A percentile compares a stretch with the other conserved stretches of the same genome.
Conservation (phyloP, 306 rosid species). For the Fragaria ananassa region DNA sequence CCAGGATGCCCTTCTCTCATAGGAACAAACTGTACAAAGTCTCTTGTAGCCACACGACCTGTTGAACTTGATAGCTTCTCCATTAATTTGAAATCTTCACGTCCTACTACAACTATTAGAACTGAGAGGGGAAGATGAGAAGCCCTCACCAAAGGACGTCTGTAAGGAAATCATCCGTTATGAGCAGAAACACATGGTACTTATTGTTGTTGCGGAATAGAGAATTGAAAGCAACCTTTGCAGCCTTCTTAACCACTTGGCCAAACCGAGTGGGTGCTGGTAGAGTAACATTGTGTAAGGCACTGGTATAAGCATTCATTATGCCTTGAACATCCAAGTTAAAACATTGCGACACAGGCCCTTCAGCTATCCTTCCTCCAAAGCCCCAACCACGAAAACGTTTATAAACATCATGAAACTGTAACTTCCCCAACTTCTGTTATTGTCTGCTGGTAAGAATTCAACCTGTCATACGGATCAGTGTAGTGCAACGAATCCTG, state of each 20-base stretch:
- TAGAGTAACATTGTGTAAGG: slow-evolving; percentile 51
- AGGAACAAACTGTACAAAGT: slow-evolving; percentile 81
- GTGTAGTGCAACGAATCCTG: slow-evolving; percentile 65
- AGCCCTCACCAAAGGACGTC: slow-evolving; percentile 77
- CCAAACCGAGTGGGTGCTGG: slow-evolving; percentile 87
- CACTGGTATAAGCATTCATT: slow-evolving; percentile 63
- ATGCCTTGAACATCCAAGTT: slow-evolving; percentile 80
- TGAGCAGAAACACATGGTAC: slow-evolving; percentile 65
- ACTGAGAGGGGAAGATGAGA: slow-evolving; percentile 83
- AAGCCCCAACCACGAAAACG: slow-evolving; percentile 92
- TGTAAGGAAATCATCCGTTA: slow-evolving; percentile 82
- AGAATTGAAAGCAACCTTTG: slow-evolving; percentile 56
- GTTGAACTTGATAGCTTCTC: slow-evolving; percentile 51
- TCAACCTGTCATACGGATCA: slow-evolving; percentile 50
- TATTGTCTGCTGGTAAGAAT: slow-evolving; percentile 87
- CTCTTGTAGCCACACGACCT: slow-evolving; percentile 65
- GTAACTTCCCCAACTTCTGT: slow-evolving; percentile 82
- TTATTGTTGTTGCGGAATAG: slow-evolving; percentile 35
- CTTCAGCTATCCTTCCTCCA: slow-evolving; percentile 55
- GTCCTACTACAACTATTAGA: slow-evolving; percentile 82
- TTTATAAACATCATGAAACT: slow-evolving; percentile 68
- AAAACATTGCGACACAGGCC: slow-evolving; percentile 67
- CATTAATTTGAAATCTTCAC: slow-evolving; percentile 69
- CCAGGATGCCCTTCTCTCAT: slow-evolving; percentile 65
- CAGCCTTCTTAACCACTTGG: slow-evolving; percentile 64